A percentile compares a stretch with the other conserved stretches of the same genome.
Conservation (phyloP, 1,139 yeast species). For the Geotrichum reessii region DNA sequence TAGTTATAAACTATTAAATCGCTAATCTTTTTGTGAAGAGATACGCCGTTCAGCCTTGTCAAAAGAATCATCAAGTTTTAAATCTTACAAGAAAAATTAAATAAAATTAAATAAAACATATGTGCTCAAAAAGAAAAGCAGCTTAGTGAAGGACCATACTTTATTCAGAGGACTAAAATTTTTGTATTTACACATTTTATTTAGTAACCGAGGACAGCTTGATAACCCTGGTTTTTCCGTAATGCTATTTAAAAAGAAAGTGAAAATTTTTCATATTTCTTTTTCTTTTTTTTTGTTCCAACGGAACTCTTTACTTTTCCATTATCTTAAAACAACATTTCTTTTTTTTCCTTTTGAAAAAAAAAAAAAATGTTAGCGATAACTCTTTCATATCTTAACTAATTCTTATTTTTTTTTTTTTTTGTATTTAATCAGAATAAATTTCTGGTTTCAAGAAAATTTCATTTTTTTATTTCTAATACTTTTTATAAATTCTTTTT, state of each 20-base stretch:
- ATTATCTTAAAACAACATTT: not conserved
- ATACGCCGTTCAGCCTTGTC: too few species aligned
- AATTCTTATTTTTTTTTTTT: not conserved
- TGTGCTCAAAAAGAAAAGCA: too few species aligned
- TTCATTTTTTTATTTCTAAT: not conserved
- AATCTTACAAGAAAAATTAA: too few species aligned
- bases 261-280: slow-evolving; percentile 2
- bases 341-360: not conserved
- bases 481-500: not conserved
- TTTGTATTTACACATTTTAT: too few species aligned
- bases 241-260: not conserved
- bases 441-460: not conserved
- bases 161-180: too few species aligned
- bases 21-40: not conserved
- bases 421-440: not conserved
- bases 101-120: too few species aligned
- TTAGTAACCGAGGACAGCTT: too few species aligned
- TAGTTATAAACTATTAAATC: not conserved
- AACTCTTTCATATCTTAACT: not conserved
- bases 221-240: too few species aligned
- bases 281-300: not conserved
- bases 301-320: not conserved
- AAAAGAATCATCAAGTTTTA: too few species aligned
- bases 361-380: not conserved
- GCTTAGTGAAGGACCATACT: too few species aligned